Conservation (phyloP, 148 eudicot species). For the Chenopodium album region DNA sequence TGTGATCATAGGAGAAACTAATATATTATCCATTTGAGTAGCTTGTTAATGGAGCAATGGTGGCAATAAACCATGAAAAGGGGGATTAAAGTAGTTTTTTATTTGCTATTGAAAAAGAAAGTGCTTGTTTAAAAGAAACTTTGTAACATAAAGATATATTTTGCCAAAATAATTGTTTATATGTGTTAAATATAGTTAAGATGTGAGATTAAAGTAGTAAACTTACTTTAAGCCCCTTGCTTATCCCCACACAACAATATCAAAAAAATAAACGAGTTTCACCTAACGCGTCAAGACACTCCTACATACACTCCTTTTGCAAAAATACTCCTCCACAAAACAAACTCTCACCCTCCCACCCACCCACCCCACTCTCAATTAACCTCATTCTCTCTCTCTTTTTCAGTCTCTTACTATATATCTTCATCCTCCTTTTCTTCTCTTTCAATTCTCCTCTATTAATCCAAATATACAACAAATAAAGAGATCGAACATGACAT, state of each 20-base stretch:
- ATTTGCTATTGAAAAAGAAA: too few relatives aligned
- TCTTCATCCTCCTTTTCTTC: background rate
- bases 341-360: background rate
- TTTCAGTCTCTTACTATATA: background rate
- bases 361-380: background rate
- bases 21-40: too few relatives aligned
- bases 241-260: background rate
- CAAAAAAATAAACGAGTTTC: background rate
- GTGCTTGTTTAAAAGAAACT: too few relatives aligned
- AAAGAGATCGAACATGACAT: constrained; percentile 3
- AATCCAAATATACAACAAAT: background rate
- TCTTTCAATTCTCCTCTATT: background rate
- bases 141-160: too few relatives aligned
- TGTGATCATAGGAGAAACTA: too few relatives aligned
- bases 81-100: too few relatives aligned
- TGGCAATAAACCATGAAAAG: too few relatives aligned
- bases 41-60: too few relatives aligned
- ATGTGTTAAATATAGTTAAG: too few relatives aligned
- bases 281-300: background rate
- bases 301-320: background rate
- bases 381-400: background rate
- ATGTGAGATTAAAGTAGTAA: too few relatives aligned
- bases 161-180: too few relatives aligned
- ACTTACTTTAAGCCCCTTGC: background rate
- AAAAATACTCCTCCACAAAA: background rate